Percentiles rank a stretch among this genome's conserved stretches.
Evolutionary conservation across 495 filamentous ascomycete genomes (phyloP).

Genomic region (Parathielavia appendiculata): DNA sequence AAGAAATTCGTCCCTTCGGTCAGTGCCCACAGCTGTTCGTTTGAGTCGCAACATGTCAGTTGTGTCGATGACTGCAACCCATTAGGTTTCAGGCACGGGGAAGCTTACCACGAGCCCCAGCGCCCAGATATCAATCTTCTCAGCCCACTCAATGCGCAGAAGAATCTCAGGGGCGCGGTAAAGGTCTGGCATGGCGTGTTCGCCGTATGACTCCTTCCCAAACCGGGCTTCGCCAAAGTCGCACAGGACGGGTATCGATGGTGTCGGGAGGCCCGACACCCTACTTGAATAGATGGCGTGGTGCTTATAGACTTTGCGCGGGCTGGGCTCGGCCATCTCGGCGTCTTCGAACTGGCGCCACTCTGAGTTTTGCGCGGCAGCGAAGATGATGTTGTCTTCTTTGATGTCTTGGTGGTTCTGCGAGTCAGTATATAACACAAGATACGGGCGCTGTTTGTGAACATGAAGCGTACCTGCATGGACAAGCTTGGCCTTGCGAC

Average conservation of each 20-base stretch:
- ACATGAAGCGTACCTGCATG: background rate
- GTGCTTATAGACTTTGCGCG: constrained; percentile 2
- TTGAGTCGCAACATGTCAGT: background rate
- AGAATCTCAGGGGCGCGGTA: constrained; percentile 8
- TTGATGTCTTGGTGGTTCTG: too few relatives aligned
- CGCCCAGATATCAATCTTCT: constrained; percentile 11
- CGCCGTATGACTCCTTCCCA: background rate
- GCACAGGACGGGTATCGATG: background rate
- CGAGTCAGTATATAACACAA: too few relatives aligned
- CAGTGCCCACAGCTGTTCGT: background rate
- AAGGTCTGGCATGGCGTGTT: constrained; percentile 11
- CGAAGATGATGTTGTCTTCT: constrained; percentile 14
- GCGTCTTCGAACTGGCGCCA: background rate
- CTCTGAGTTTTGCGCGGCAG: background rate
- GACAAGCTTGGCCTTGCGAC: constrained; percentile 2
- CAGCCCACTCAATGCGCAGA: constrained; percentile 3
- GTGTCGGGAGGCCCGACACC: background rate
- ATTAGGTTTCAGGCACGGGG: background rate
- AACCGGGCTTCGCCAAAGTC: constrained; percentile 13
- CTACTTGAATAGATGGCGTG: background rate
- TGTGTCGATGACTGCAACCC: too few relatives aligned
- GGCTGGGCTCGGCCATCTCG: background rate
- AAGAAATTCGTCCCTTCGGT: constrained; percentile 6
- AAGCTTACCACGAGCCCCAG: background rate
- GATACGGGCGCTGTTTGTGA: too few relatives aligned